A percentile compares a stretch with the other conserved stretches of the same genome.
Evolutionary conservation across 2,329 filamentous ascomycete genomes (phyloP).

Genomic region (Colletotrichum karsti): DNA sequence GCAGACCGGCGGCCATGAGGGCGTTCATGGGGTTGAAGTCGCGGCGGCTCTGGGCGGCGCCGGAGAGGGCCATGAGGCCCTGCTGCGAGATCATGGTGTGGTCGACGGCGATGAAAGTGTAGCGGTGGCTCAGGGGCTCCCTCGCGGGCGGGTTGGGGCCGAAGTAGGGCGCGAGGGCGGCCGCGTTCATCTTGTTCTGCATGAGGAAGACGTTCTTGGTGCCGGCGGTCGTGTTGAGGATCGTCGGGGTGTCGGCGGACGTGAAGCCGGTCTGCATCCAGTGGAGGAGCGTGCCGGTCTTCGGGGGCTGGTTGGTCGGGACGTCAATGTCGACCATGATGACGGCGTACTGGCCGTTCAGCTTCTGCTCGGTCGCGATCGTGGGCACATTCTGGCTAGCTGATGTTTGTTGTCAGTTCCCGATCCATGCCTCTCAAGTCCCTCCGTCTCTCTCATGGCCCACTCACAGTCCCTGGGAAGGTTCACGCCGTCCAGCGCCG

Average conservation of each 20-base stretch:
- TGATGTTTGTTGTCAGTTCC: neutral
- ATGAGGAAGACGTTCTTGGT: constrained; percentile 39
- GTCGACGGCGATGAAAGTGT: constrained; percentile 49
- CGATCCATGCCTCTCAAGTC: too few species aligned
- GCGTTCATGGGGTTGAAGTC: constrained; percentile 42
- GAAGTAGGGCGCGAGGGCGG: constrained; percentile 39
- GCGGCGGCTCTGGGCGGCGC: constrained; percentile 38
- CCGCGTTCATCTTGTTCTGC: constrained; percentile 34
- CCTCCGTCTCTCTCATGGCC: neutral
- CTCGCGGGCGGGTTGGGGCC: constrained; percentile 47
- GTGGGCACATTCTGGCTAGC: constrained; percentile 22
- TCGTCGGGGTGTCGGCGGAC: constrained; percentile 33
- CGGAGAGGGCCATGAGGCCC: constrained; percentile 35
- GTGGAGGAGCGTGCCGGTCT: constrained; percentile 53
- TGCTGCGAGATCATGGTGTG: constrained; percentile 38
- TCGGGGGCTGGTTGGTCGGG: constrained; percentile 44
- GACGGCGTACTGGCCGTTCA: constrained; percentile 44
- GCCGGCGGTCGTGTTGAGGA: constrained; percentile 38
- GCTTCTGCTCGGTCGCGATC: constrained; percentile 29
- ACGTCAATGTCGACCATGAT: constrained; percentile 56
- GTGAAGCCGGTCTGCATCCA: constrained; percentile 53
- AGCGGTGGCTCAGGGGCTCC: constrained; percentile 47
- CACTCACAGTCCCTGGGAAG: constrained; percentile 46
- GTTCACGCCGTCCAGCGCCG: constrained; percentile 46
- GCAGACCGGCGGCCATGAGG: constrained; percentile 40